These are phyloP conservation scores for Helenozyma rhizophorensis DNA, from an alignment of 805 yeast genomes.

Conservation along the genomic window DNA sequence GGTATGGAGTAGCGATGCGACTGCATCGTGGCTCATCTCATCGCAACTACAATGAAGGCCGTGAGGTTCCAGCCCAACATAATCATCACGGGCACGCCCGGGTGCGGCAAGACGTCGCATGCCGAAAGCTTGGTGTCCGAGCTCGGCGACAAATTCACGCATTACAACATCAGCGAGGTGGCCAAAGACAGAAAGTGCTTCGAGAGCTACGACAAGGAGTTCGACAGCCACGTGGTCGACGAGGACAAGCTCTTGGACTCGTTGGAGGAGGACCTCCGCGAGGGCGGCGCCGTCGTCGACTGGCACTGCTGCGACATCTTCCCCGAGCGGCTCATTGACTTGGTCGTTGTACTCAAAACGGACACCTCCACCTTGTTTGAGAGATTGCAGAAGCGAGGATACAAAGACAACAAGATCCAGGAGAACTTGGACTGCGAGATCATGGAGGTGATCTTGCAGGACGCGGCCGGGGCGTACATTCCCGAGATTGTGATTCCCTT, in stretches of 20 bases:
- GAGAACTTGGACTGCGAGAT: conserved; percentile 96
- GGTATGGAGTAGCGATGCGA: no score
- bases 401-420: conserved; percentile 74
- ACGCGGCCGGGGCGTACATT: conserved; percentile 79
- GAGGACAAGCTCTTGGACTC: conserved; percentile 84
- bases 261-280: conserved; percentile 68
- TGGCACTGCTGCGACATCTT: conserved; percentile 98
- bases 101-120: conserved; percentile 83
- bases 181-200: conserved; percentile 75
- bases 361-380: conserved; percentile 70
- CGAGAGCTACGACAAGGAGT: conserved; percentile 79
- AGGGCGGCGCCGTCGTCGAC: conserved; percentile 88
- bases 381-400: conserved; percentile 70
- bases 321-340: conserved; percentile 88
- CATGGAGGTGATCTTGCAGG: conserved; percentile 86
- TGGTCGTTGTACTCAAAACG: conserved; percentile 84
- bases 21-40: no score
- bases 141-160: conserved; percentile 41
- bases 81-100: conserved; percentile 93
- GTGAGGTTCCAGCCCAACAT: conserved; percentile 54
- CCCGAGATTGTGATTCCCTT: conserved; percentile 80
- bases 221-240: conserved; percentile 86
- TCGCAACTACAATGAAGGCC: conserved; percentile 3
- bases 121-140: conserved; percentile 54
- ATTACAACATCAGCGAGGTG: conserved; percentile 70